Evolutionary conservation across 225 moss, liverwort and hornwort genomes (phyloP), one percentile per base, ranked within the genome.

Genomic region (Pseudoscleropodium purum): DNA sequence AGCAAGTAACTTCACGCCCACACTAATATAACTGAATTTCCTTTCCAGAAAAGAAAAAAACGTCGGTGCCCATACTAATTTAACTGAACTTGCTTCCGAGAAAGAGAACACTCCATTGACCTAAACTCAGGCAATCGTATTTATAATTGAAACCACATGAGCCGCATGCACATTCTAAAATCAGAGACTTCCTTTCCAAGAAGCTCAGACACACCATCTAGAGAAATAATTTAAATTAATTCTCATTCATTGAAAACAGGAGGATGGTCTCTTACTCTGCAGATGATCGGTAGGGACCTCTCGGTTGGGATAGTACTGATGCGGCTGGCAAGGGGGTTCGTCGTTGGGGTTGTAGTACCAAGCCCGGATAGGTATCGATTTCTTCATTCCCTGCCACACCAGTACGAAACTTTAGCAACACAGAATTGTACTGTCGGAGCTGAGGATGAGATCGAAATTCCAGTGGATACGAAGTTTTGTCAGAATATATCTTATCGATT

Each of bases 281-380:
- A 94, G 88, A 88, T 96, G 93, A 85, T 90, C 93, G 52, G 87
- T 83, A 18, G 94, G 73, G 23, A 96, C 95, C 88, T 92, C 91
- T 73, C 89, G 83, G 90, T 93, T 95, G 85, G 95, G 95, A 51
- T 76, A 81, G 61, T 90, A 93, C 84, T 81, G 90, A 75, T 96
- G 95, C 21, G 93, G 93, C 20, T 85, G 76, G 70, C 90, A 91
- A 21, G 92, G 93, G n/a, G 89, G 91, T 9, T 91, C 95, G 61
- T 93, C 89, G 76, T 72, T 91, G 14, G 94, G 92, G 45, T 93
- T 95, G 90, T 95, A 96, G 45, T 87, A 90, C 95, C 95, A 96
- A 6, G 95, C 95, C 12, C 88, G 63, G 43, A 95, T 93, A 54
- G 94, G 92, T 57, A 79, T 68, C 41, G 74, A 63, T 82, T 85